Evolutionary conservation across 1,284 basidiomycete genomes (phyloP), one percentile per base, ranked within the genome.

Genomic region (Cronartium quercuum): DNA sequence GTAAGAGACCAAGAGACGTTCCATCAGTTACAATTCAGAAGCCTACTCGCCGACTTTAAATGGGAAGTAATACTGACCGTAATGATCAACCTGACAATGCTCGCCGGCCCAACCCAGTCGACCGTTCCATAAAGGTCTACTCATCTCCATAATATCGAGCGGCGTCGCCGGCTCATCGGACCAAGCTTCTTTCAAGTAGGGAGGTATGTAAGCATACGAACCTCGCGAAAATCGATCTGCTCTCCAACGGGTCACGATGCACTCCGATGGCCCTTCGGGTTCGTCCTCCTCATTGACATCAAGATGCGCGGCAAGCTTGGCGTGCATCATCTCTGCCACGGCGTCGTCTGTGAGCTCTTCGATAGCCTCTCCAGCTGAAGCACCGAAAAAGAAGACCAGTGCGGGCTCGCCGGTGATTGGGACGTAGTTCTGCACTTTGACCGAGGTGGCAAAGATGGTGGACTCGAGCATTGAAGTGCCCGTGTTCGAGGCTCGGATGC

Each of bases 31-130:
- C n/a, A n/a, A 41, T 58, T 38, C 29, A 34, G 6, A 41, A 42
- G 61, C 38, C 47, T 40, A 34, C 40, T 44, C 13, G 18, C 1
- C 4, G 40, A n/a, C 15, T 34, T 10, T 40, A 10, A 68, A 38
- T 1, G 55, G 44, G 7, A 51, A 55, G 12, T n/a, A 55, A 24
- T 34, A 18, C 18, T 9, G 65, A 66, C 70, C 70, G 57, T 66
- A 80, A 38, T 79, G 78, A 66, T 82, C 79, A 37, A 78, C 68
- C 75, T 79, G 78, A 51, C 81, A 82, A 63, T 82, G 81, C 76
- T 83, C 82, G 37, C 82, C 82, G 61, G 82, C 82, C 57, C 82
- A 83, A 24, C 79, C 79, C 4, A 82, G 78, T 18, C 77, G 58
- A 6, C 78, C 79, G 42, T 77, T 78, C 82, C 82, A 83, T 12